Evolutionary conservation across 2,329 filamentous ascomycete genomes (phyloP).

Genomic region (Beauveria scarabaeidicola): DNA sequence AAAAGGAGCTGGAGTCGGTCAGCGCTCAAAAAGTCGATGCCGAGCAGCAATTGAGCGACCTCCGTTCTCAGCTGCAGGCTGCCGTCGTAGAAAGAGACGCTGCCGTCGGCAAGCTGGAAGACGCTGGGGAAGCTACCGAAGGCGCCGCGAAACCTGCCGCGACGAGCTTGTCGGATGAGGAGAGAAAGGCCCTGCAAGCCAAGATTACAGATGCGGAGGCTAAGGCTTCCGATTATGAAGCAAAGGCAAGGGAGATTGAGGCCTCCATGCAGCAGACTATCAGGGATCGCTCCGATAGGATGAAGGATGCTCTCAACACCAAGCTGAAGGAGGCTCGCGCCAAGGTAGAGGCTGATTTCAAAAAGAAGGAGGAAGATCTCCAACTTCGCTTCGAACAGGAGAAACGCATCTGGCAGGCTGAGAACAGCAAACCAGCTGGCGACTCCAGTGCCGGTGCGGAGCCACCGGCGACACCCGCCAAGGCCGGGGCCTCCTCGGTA

Average conservation of each 20-base stretch:
- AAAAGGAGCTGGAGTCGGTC: constrained; percentile 56
- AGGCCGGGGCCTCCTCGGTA: constrained; percentile 25
- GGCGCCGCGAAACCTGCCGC: constrained; percentile 14
- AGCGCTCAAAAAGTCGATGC: constrained; percentile 60
- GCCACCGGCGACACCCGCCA: constrained; percentile 23
- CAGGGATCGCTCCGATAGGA: constrained; percentile 58
- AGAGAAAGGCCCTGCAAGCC: constrained; percentile 53
- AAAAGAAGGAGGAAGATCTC: constrained; percentile 44
- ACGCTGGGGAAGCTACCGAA: constrained; percentile 24
- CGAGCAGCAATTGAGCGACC: constrained; percentile 50
- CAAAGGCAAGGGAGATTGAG: constrained; percentile 56
- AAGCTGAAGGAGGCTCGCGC: constrained; percentile 60
- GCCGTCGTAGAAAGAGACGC: constrained; percentile 57
- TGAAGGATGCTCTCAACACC: constrained; percentile 59
- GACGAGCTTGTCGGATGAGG: constrained; percentile 42
- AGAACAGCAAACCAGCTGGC: constrained; percentile 30
- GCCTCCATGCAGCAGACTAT: constrained; percentile 50
- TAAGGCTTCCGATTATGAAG: constrained; percentile 55
- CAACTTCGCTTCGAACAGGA: constrained; percentile 55
- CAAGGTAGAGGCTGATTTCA: constrained; percentile 42
- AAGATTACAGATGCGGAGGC: constrained; percentile 53
- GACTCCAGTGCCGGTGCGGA: constrained; percentile 10
- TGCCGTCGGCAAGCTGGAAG: constrained; percentile 35
- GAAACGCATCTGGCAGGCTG: constrained; percentile 52
- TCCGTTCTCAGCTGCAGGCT: constrained; percentile 52